Base-by-base conservation (phyloP, 139 green algal species). In the Desmodesmus armatus region DNA sequence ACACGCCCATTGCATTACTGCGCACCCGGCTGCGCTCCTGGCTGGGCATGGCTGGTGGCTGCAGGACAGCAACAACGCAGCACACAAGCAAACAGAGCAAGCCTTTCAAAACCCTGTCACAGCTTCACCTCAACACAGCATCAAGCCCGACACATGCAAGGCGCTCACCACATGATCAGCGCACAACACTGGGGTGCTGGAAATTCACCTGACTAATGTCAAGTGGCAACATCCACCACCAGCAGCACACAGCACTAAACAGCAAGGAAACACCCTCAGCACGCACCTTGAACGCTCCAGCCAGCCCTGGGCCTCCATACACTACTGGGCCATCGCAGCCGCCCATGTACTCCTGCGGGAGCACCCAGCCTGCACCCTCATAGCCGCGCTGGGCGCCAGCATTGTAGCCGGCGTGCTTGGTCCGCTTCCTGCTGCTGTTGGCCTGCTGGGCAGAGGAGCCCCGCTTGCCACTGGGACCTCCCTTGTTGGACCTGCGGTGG, bases 21-120 rank as follows among this genome's bases (percentile, higher is more conserved):
- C 73, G 73, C 47, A 80, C 73, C 4, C 73, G 73, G 73, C 73
- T 80, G 73, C 73, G 49, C 33, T 80, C 47, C 73, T 80, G 44
- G 49, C 73, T 67, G 19, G 33, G n/a, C n/a, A n/a, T n/a, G n/a
- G n/a, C n/a, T n/a, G n/a, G n/a, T 7, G 60, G 60, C 70, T 58
- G 70, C 70, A 78, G 41, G 17, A 78, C n/a, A 78, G 21, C 70
- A 78, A 23, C 37, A 75, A 23, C 40, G 17, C 63, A 72, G 5
- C 25, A 33, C 5, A 6, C 63, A 43, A 41, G 25, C 21, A 49
- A 75, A 37, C 67, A 75, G 11, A n/a, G n/a, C n/a, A n/a, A n/a
- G n/a, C n/a, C n/a, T n/a, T n/a, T n/a, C n/a, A n/a, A n/a, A n/a
- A n/a, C n/a, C n/a, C n/a, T n/a, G n/a, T n/a, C n/a, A n/a, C n/a